Evolutionary conservation across 2,329 filamentous ascomycete genomes (phyloP), one percentile per base, ranked within the genome.

Genomic region (Diaporthe vaccinii): DNA sequence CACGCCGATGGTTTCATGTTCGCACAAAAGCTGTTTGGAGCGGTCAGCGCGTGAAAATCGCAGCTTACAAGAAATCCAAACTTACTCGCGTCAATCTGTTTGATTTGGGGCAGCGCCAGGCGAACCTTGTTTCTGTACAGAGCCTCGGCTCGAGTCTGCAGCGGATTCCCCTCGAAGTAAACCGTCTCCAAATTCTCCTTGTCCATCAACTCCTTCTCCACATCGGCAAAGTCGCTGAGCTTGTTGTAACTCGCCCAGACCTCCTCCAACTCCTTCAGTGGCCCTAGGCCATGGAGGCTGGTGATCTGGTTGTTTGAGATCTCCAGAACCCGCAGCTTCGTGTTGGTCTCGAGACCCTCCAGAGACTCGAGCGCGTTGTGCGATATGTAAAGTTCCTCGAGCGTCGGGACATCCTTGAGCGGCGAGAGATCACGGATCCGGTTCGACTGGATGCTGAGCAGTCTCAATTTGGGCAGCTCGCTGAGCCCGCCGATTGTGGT

Each of bases 21-120:
- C 72, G 61, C 36, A 84, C 82, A 78, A 81, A 84, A 39, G 83
- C 83, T 85, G 44, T 74, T 76, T 25, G 57, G 31, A 4, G 39
- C 12, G 22, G n/a, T 75, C 51, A 76, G 69, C 51, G 22, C 39
- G 15, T 7, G 65, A 41, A 58, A 74, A 51, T 57, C 51, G 22
- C n/a, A 41, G n/a, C 15, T 6, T 9, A 17, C 15, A 1, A 14
- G 68, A 15, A 15, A 12, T 17, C 57, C 76, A 34, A 49, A 94
- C 95, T 91, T 88, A 98, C 96, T 97, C 75, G 97, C 97, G 90
- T 99, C 97, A 82, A 99, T 98, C 87, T 99, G 96, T 82, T 91
- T 91, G 71, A 99, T 87, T 83, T 97, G 93, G 74, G 97, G 97
- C 84, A 99, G 84, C 46, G 95, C 94, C 83, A 99, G 85, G 75